Percentiles rank a stretch among this genome's conserved stretches.
These are phyloP conservation scores for Fusarium odoratissimum DNA, from an alignment of 2,329 filamentous ascomycete species.

Conservation along the genomic window DNA sequence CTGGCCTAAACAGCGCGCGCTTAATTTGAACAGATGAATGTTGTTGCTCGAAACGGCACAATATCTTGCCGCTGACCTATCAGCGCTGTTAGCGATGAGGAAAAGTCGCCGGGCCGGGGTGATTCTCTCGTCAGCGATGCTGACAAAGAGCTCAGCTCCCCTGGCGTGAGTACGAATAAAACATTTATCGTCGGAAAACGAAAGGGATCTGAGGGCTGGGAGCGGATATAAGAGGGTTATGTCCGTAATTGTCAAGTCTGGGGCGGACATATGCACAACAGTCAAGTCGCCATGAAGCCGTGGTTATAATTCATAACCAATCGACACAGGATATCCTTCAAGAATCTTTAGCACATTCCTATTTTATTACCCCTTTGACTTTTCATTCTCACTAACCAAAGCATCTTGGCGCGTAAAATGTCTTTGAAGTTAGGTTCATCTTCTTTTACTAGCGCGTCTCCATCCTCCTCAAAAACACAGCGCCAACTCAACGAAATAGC, in stretches of 20 bases:
- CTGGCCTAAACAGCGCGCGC: background rate
- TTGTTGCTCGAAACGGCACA: background rate
- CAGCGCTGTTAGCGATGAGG: fast-evolving
- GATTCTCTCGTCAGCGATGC: background rate
- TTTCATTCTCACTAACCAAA: fast-evolving
- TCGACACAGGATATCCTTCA: fast-evolving
- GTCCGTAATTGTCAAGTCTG: fast-evolving
- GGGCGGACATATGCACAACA: background rate
- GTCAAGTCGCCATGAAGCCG: fast-evolving
- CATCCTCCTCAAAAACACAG: fast-evolving
- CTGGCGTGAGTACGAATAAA: background rate
- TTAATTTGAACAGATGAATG: no score
- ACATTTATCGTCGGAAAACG: fast-evolving
- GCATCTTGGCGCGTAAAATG: fast-evolving
- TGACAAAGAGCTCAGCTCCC: background rate
- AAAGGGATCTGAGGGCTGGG: background rate
- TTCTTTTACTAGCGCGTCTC: no score
- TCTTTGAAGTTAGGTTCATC: no score
- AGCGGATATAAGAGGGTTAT: background rate
- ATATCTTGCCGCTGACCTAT: background rate
- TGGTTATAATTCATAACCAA: fast-evolving
- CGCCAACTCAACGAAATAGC: no score
- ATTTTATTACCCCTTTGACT: background rate
- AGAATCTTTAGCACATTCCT: background rate
- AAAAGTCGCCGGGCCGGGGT: background rate